phyloP scores from a whole-genome alignment of 768 basidiomycete genomes.

The Phaeotremella skinneri region DNA sequence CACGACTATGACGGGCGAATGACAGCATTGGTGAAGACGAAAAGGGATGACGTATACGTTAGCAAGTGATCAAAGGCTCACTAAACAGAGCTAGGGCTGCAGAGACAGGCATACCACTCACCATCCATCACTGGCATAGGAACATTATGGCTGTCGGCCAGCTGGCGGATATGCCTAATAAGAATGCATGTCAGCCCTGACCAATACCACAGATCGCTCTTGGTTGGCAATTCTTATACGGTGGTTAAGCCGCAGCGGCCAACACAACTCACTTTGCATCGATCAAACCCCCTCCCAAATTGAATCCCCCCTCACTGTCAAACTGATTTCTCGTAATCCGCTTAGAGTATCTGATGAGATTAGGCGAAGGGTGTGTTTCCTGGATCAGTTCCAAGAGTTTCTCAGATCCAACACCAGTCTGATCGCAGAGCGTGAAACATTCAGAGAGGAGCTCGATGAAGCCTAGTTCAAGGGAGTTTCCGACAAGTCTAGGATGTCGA shows the following conservation, averaged over 20 bases:
- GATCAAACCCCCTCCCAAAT: constrained; percentile 82
- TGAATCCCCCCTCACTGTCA: constrained; percentile 70
- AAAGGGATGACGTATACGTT: background rate
- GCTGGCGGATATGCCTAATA: constrained; percentile 59
- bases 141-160: constrained; percentile 60
- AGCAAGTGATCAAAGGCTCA: background rate
- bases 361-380: constrained; percentile 70
- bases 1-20: too few species aligned
- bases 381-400: constrained; percentile 48
- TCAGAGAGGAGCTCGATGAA: constrained; percentile 74
- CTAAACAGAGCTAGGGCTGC: too few species aligned
- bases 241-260: too few species aligned
- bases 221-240: background rate
- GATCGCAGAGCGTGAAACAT: constrained; percentile 78
- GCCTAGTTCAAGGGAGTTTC: constrained; percentile 75
- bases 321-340: constrained; percentile 70
- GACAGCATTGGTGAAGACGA: background rate
- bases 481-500: constrained; percentile 79
- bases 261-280: constrained; percentile 66
- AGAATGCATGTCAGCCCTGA: too few species aligned
- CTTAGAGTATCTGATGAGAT: constrained; percentile 54
- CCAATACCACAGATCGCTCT: background rate
- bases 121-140: constrained; percentile 52
- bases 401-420: constrained; percentile 70
- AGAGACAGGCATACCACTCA: background rate